Base-by-base conservation (phyloP, 768 basidiomycete species). In the Tephrocybe rancida region DNA sequence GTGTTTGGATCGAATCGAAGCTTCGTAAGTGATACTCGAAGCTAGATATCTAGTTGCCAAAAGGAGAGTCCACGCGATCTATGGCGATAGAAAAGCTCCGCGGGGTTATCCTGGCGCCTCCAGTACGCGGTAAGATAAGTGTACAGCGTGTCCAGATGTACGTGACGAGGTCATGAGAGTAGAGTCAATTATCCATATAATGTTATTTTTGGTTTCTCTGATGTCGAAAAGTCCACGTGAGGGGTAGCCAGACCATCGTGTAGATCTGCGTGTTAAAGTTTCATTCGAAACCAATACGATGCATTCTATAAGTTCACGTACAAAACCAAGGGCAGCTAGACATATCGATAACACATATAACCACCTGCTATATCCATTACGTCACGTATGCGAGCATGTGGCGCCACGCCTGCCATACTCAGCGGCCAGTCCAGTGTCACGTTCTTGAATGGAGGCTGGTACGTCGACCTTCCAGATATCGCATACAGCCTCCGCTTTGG, bases 381-480 rank as follows among this genome's bases (percentile, higher is more conserved):
- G n/a, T 54, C 49, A 25, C 49, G 21, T 21, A 52, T 44, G n/a
- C 9, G 44, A 18, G 41, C 47, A 25, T 26, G 30, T 29, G 41
- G 46, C 37, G 48, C 47, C 16, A 52, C 25, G 2, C 34, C 48
- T 14, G 13, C 54, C 48, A 54, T 56, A 19, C 43, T 38, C 19
- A 58, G 30, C 25, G n/a, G n/a, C 13, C 22, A 51, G 18, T 48
- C 48, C 13, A 48, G 22, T 1, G 32, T 44, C 25, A 34, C 38
- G 44, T 51, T 48, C 25, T 38, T 22, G 14, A 29, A 58, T 11
- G 45, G 37, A 37, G 50, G 19, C 3, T 41, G 30, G 18, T 11
- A n/a, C 2, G 44, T 44, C 3, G 48, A 18, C 19, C 52, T 29
- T 14, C 65, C 61, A 2, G 62, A 68, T 9, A 65, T 58, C 10